Evolutionary conservation across 768 basidiomycete species (phyloP), one percentile per base, ranked within the genome.

Genomic region (Rhodotorula toruloides): DNA sequence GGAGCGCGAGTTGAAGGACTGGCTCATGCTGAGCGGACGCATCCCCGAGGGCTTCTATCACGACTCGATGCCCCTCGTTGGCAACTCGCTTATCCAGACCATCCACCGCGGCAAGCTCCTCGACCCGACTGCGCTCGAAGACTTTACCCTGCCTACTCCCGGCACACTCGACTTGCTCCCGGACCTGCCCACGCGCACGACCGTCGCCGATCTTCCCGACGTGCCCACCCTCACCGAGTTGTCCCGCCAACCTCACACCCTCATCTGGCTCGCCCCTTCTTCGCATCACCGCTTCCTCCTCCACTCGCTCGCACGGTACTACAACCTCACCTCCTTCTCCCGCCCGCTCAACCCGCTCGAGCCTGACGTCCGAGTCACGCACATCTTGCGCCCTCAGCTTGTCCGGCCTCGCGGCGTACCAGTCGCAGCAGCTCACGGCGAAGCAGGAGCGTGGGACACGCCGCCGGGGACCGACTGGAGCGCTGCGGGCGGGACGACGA

Each of bases 301-400:
- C 48, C 69, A 71, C 54, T 52, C 40, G 21, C 54, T 71, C 49
- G 61, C 65, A 5, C 57, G 69, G 12, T 71, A 71, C 61, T 71
- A 71, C 58, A 12, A 21, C 48, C 58, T 66, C n/a, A 42, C 50
- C 29, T 66, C 65, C 43, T 71, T 71, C 58, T 66, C 65, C 4
- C 53, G 58, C 29, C 65, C 65, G 2, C 48, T 62, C 8, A 54
- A 49, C 3, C 68, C 68, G 1, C 63, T 65, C 68, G 68, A 65
- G 32, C 68, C 57, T 3, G 22, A 37, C 27, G 22, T 49, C 8
- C 60, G 68, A 8, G 68, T 70, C 16, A 70, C 68, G 5, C 64
- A 65, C 48, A 48, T 70, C 53, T 48, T 65, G 7, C 44, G 53
- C 3, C 68, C 68, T 4, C 60, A 70, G 14, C 13, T 70, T 25